phyloP scores from a whole-genome alignment of 2,329 filamentous ascomycete species.

The Decorospora gaudefroyi region DNA sequence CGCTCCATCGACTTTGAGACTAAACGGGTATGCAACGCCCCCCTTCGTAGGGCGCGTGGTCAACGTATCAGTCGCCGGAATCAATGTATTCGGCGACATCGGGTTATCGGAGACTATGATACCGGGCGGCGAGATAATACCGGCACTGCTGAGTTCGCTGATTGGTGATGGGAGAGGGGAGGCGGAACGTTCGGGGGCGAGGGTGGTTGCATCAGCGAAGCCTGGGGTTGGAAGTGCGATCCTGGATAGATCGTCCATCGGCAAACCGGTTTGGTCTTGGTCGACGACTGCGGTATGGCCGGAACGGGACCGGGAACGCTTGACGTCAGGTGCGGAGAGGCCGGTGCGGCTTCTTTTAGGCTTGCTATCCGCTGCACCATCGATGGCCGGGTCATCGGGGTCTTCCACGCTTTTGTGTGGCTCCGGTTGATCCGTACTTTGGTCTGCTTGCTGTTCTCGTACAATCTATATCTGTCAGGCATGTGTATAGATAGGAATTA shows the following conservation, averaged over 20 bases:
- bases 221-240: conserved; percentile 28
- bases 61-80: conserved; percentile 55
- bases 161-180: conserved; percentile 28
- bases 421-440: conserved; percentile 19
- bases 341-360: conserved; percentile 14
- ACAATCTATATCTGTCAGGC: conserved; percentile 34
- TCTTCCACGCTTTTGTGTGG: conserved; percentile 37
- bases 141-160: neutral
- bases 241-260: conserved; percentile 27
- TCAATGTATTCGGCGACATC: conserved; percentile 44
- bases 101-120: conserved; percentile 34
- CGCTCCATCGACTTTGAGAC: conserved; percentile 58
- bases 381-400: conserved; percentile 17
- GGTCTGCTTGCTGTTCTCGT: conserved; percentile 42
- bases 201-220: conserved; percentile 35
- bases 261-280: conserved; percentile 34
- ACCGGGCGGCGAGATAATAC: conserved; percentile 13
- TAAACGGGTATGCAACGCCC: conserved; percentile 75
- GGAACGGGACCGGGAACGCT: conserved; percentile 36
- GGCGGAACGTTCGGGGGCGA: conserved; percentile 36
- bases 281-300: conserved; percentile 42
- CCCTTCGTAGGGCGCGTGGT: conserved; percentile 69
- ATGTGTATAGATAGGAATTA: neutral
- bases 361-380: conserved; percentile 44
- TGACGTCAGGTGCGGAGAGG: conserved; percentile 6